Conservation (phyloP, 495 filamentous ascomycete genomes). For the Corynascus novoguineensis region DNA sequence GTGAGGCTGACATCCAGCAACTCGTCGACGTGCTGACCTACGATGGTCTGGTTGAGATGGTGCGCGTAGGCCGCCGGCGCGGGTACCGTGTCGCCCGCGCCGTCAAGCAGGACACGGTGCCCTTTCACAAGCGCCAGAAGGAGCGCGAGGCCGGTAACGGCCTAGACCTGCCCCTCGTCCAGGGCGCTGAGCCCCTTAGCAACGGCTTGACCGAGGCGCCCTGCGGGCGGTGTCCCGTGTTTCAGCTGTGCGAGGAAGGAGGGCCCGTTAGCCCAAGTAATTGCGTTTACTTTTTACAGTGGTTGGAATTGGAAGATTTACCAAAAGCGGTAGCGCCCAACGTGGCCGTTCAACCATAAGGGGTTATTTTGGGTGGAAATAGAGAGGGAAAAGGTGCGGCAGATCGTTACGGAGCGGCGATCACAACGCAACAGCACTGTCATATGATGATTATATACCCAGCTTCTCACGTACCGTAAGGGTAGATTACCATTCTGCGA, state of each 20-base stretch:
- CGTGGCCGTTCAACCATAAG: neutral
- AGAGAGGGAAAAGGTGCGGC: no score
- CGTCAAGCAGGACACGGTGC: slow-evolving; percentile 35
- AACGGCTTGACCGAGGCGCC: slow-evolving; percentile 78
- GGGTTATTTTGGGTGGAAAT: no score
- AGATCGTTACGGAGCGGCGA: no score
- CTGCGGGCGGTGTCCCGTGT: slow-evolving; percentile 91
- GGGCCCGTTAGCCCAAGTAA: slow-evolving; percentile 82
- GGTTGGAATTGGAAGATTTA: slow-evolving; percentile 51
- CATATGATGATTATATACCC: no score
- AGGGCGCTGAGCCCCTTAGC: slow-evolving; percentile 37
- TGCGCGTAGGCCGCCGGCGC: slow-evolving; percentile 38
- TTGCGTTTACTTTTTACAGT: slow-evolving; percentile 85
- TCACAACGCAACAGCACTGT: no score
- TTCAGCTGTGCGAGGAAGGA: slow-evolving; percentile 80
- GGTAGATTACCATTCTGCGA: no score
- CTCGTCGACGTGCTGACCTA: slow-evolving; percentile 79
- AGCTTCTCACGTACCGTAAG: no score
- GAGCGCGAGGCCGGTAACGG: slow-evolving; percentile 37
- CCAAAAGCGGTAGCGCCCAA: neutral
- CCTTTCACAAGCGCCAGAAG: slow-evolving; percentile 30
- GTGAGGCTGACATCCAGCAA: slow-evolving; percentile 67
- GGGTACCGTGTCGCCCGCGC: slow-evolving; percentile 49
- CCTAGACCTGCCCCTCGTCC: slow-evolving; percentile 20
- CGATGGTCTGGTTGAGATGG: slow-evolving; percentile 68